A percentile compares a stretch with the other conserved stretches of the same genome.
These are phyloP conservation scores for Russula emetica DNA, from an alignment of 768 basidiomycete species.

Conservation along the genomic window DNA sequence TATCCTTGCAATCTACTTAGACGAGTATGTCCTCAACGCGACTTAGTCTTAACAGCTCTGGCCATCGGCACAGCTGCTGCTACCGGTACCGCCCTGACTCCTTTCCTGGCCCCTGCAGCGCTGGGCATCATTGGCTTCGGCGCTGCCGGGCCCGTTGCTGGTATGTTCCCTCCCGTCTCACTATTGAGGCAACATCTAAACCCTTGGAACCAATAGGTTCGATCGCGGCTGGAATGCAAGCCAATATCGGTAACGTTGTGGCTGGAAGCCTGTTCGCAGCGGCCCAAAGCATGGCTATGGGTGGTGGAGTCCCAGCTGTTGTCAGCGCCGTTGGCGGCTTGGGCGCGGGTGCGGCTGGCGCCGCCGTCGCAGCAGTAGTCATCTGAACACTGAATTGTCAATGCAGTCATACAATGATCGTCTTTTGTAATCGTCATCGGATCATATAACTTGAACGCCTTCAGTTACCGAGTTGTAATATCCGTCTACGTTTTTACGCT, in stretches of 20 bases:
- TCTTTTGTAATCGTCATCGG: background rate
- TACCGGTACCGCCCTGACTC: background rate
- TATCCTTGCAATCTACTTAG: background rate
- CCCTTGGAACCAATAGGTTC: constrained; percentile 8
- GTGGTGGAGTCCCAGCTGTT: constrained; percentile 1
- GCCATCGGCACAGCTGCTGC: background rate
- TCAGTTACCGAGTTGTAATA: background rate
- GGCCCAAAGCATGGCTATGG: constrained; percentile 18
- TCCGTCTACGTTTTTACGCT: background rate
- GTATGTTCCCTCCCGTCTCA: background rate
- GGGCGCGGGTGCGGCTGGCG: background rate
- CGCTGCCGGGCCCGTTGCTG: background rate
- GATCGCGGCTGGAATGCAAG: constrained; percentile 10
- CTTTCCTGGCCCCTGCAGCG: background rate
- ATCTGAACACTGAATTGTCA: background rate
- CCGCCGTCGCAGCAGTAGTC: background rate
- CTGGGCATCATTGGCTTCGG: constrained; percentile 10
- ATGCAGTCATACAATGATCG: background rate
- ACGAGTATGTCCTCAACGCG: background rate
- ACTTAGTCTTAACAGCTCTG: background rate
- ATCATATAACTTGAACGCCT: background rate
- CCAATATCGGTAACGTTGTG: constrained; percentile 19
- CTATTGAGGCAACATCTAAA: background rate
- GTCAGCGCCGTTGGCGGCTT: background rate
- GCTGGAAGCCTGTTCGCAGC: constrained; percentile 16